Percentiles rank a stretch among this genome's conserved stretches.
phyloP scores from a whole-genome alignment of 2,329 filamentous ascomycete genomes.

The Botrytis cinerea region DNA sequence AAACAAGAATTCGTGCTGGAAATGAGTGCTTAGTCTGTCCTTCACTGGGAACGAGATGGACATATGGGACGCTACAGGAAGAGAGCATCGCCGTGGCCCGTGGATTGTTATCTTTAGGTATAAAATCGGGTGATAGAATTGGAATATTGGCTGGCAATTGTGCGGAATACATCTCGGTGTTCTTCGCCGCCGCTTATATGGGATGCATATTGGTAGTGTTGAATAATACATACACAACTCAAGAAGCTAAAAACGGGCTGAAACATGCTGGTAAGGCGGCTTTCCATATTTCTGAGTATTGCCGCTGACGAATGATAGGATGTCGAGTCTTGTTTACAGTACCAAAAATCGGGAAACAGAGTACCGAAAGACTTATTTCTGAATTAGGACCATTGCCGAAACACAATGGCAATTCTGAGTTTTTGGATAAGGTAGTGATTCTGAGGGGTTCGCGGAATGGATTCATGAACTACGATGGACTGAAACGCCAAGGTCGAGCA shows the following conservation, averaged over 20 bases:
- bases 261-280: constrained; percentile 67
- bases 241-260: constrained; percentile 60
- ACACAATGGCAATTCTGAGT: constrained; percentile 43
- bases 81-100: constrained; percentile 48
- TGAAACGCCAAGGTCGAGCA: constrained; percentile 54
- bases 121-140: constrained; percentile 31
- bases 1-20: neutral
- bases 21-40: constrained; percentile 19
- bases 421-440: constrained; percentile 57
- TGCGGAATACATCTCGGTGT: constrained; percentile 39
- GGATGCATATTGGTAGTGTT: constrained; percentile 73
- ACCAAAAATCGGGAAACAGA: constrained; percentile 64
- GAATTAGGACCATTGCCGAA: constrained; percentile 50
- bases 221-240: constrained; percentile 79
- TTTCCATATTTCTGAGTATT: constrained; percentile 56
- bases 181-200: constrained; percentile 43
- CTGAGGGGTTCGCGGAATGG: constrained; percentile 55
- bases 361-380: constrained; percentile 61
- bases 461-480: constrained; percentile 61
- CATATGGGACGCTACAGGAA: neutral
- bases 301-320: constrained; percentile 49
- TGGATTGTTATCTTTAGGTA: constrained; percentile 55
- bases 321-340: constrained; percentile 76
- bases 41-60: constrained; percentile 18
- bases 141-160: constrained; percentile 34